Evolutionary conservation across 1,284 basidiomycete species (phyloP).

Genomic region (Schizopora paradoxa): DNA sequence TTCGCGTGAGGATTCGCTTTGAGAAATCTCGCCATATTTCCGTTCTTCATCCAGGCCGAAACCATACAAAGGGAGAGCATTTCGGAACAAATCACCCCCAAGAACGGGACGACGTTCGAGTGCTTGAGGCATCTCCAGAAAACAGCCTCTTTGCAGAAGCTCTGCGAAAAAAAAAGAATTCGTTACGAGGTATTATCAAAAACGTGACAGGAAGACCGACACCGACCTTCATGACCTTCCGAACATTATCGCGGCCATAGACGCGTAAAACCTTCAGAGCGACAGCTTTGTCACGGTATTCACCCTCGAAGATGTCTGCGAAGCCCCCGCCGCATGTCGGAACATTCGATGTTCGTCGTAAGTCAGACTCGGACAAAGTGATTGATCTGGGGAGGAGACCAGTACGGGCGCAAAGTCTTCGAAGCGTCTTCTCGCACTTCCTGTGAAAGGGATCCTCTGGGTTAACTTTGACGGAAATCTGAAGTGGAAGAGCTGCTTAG

Average conservation of each 20-base stretch:
- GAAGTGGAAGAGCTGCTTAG: no score
- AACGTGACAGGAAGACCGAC: no score
- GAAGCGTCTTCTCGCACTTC: constrained; percentile 3
- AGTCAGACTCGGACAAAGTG: neutral
- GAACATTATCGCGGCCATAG: constrained; percentile 1
- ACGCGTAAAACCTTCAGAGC: constrained; percentile 17
- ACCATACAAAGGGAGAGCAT: constrained; percentile 14
- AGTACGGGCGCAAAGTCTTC: neutral
- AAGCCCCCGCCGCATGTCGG: constrained; percentile 10
- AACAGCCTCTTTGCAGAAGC: constrained; percentile 14
- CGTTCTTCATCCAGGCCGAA: constrained; percentile 13
- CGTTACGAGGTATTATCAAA: neutral
- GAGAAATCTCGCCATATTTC: constrained; percentile 11
- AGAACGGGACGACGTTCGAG: constrained; percentile 14
- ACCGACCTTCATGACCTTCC: neutral
- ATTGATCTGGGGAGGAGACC: constrained; percentile 1
- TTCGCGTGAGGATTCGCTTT: constrained; percentile 1
- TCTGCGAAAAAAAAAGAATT: neutral
- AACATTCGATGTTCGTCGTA: neutral
- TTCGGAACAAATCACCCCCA: constrained; percentile 6
- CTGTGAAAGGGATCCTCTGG: no score
- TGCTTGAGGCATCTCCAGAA: constrained; percentile 12
- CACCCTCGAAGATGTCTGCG: constrained; percentile 16
- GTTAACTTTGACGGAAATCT: no score
- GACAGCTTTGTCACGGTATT: constrained; percentile 7